Base-by-base conservation (phyloP, 2,329 filamentous ascomycete species). In the Penicillium sp. region DNA sequence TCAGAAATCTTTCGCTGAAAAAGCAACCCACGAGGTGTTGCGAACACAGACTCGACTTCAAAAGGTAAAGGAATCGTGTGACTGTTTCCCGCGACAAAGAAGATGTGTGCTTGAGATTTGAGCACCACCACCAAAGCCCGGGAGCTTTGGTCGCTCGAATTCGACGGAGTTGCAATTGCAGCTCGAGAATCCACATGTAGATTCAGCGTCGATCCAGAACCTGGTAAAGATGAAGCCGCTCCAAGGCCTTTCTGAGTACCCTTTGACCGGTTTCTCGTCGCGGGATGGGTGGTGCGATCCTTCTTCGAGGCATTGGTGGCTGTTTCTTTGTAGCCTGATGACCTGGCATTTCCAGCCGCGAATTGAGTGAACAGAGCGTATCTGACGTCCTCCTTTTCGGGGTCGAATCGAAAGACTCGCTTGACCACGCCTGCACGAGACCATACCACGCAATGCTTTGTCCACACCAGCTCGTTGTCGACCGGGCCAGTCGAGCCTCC, bases 31-130 rank as follows among this genome's bases (percentile, higher is more conserved):
- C 82, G 77, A 5, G 90, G 86, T 9, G 88, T 87, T 33, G 91
- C 83, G 66, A 90, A 88, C 28, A 88, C 90, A 45, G 82, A 82
- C 64, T 95, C 89, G 37, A 96, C 86, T 70, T 97, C 90, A 63
- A 98, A 98, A 1, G 91, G 91, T 63, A 98, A 82, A 66, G 95
- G 89, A 41, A 97, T 79, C 49, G 95, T 82, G 76, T 98, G 88
- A 63, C 82, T 93, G 32, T 88, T 84, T 18, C 91, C 91, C 2
- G 86, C 82, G 34, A 97, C 79, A 65, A 94, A 96, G 74, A 90
- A 94, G 55, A 98, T 82, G 65, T 97, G 91, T 24, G 88, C 90
- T 64, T 97, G 91, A 0, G 88, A 90, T 69, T 88, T 90, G 56
- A 98, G 80, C 57, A 97, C 86, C 43, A 98, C 86, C 6, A 97